A percentile compares a stretch with the other conserved stretches of the same genome.
phyloP scores from a whole-genome alignment of 2,329 filamentous ascomycete genomes.

The Fusarium stilboides region DNA sequence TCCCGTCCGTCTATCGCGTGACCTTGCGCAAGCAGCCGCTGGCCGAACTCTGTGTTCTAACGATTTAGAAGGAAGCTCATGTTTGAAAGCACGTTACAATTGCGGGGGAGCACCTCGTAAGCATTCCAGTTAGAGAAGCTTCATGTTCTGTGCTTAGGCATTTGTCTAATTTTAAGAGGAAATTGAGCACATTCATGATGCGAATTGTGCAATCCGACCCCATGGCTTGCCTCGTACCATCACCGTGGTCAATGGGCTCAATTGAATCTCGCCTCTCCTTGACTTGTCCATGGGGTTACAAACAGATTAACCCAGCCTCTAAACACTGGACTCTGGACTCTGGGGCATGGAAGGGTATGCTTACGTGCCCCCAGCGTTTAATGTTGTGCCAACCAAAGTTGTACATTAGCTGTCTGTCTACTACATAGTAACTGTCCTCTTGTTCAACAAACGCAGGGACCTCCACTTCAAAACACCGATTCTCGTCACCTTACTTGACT shows the following conservation, averaged over 20 bases:
- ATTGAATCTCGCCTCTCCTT: slow-evolving; percentile 38
- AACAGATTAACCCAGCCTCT: slow-evolving; percentile 3
- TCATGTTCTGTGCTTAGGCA: neutral
- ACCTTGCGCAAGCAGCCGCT: slow-evolving; percentile 53
- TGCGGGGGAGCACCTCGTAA: slow-evolving; percentile 19
- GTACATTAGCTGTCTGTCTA: neutral
- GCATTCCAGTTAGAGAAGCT: slow-evolving; percentile 8
- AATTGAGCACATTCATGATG: slow-evolving; percentile 7
- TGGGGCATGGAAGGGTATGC: slow-evolving; percentile 14
- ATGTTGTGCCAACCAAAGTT: neutral
- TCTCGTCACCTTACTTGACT: neutral
- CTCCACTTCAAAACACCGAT: neutral
- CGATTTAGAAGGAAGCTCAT: slow-evolving; percentile 13
- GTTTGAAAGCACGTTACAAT: slow-evolving; percentile 24
- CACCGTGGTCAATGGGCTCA: slow-evolving; percentile 26
- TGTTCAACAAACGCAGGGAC: slow-evolving; percentile 9
- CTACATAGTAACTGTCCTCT: neutral
- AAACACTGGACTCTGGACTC: neutral
- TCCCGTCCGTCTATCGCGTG: slow-evolving; percentile 52
- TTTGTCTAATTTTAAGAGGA: neutral
- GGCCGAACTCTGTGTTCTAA: slow-evolving; percentile 43
- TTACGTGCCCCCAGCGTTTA: neutral
- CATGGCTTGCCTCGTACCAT: slow-evolving; percentile 25
- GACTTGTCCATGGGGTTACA: slow-evolving; percentile 1
- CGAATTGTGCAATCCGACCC: slow-evolving; percentile 16